Conservation (phyloP, 1,284 basidiomycete genomes). For the Pisolithus thermaeus region DNA sequence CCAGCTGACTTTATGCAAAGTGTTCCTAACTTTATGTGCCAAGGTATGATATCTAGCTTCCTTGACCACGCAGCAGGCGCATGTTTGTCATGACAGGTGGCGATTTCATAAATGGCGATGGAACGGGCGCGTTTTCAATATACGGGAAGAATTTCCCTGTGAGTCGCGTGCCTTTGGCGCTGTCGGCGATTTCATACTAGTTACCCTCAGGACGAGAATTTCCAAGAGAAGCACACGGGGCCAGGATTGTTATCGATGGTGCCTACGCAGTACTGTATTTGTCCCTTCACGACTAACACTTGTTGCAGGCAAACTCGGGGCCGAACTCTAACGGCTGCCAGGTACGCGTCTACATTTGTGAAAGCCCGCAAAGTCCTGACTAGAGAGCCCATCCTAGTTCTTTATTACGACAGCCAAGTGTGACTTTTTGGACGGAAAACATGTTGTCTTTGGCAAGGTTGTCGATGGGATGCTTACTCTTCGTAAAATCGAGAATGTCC, state of each 20-base stretch:
- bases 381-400: constrained; percentile 50
- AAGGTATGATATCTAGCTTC: constrained; percentile 43
- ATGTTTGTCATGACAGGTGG: constrained; percentile 47
- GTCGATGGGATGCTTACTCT: constrained; percentile 88
- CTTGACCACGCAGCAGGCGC: background rate
- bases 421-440: constrained; percentile 92
- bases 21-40: constrained; percentile 81
- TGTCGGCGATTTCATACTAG: background rate
- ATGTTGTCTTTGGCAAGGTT: constrained; percentile 90
- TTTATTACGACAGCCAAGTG: constrained; percentile 95
- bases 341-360: constrained; percentile 32
- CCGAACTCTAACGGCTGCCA: constrained; percentile 91
- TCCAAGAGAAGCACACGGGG: constrained; percentile 81
- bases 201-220: constrained; percentile 82
- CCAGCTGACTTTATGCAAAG: constrained; percentile 29
- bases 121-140: constrained; percentile 91
- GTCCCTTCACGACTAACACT: background rate
- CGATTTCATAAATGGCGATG: constrained; percentile 86
- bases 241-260: constrained; percentile 87
- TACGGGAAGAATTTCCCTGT: constrained; percentile 92
- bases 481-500: constrained; percentile 91
- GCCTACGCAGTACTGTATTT: constrained; percentile 10
- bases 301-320: constrained; percentile 81
- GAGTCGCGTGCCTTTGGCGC: constrained; percentile 16
- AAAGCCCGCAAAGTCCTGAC: background rate